Evolutionary conservation across 2,329 filamentous ascomycete genomes (phyloP), one percentile per base, ranked within the genome.

Genomic region (Fusarium sp.): DNA sequence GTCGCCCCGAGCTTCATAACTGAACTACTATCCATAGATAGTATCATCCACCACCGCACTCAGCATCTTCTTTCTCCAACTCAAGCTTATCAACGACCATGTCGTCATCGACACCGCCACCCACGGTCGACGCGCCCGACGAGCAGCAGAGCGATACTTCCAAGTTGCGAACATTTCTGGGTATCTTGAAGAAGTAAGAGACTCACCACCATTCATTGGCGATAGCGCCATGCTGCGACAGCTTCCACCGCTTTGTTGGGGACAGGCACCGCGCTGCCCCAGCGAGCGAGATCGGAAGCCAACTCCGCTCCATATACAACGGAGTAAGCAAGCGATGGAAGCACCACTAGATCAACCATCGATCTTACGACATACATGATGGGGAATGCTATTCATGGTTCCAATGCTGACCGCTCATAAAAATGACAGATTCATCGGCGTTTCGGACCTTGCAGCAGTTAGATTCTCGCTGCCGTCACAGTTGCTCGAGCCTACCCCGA

Each of bases 401-500:
- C 30, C 45, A 56, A 47, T 69, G 61, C 77, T 81, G 69, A 82
- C 73, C 65, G 58, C 60, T 48, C 61, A 44, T 52, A 59, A 60
- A 65, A 63, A 66, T 25, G 14, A 59, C 80, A 97, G 95, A 80
- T 98, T 98, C 81, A 94, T 98, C 76, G 96, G 96, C 74, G 96
- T 99, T 61, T 87, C 94, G 73, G 96, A 99, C 82, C 96, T 99
- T 77, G 96, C 96, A 61, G 90, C 94, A 60, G 95, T 98, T 68
- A 92, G 96, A 74, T 99, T 99, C 83, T 98, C 95, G 18, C 87
- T 99, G 53, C 96, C 96, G 24, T 94, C 96, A 53, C 95, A 98
- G 81, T 90, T 99, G 45, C 88, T 99, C 77, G 96, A 99, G 81
- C 96, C 96, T 37, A 97, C 93, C 6, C 96, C 96, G 55, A 99